A percentile compares a stretch with the other conserved stretches of the same genome.
phyloP scores from a whole-genome alignment of 371 early-diverging fungal genomes.

The Circinella minor region DNA sequence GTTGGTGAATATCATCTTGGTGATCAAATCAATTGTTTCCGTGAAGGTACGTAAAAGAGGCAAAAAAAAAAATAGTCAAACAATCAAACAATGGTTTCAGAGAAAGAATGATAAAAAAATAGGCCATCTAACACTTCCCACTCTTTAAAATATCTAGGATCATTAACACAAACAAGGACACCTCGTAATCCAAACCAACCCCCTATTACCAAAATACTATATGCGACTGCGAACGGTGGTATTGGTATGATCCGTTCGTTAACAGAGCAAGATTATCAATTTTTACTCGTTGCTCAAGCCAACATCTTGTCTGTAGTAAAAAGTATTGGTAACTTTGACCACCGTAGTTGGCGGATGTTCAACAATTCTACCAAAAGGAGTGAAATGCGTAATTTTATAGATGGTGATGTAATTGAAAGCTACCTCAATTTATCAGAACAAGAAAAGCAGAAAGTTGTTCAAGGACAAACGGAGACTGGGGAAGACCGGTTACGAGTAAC shows the following conservation, averaged over 20 bases:
- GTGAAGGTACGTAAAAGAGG: conserved; percentile 47
- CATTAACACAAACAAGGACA: not conserved
- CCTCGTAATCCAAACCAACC: not conserved
- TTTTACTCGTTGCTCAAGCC: conserved; percentile 67
- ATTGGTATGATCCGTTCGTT: conserved; percentile 80
- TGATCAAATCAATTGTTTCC: conserved; percentile 79
- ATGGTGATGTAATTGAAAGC: conserved; percentile 88
- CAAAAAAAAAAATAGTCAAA: not conserved
- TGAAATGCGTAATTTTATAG: conserved; percentile 67
- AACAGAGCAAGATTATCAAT: conserved; percentile 54
- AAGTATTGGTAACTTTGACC: conserved; percentile 65
- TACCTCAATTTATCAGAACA: conserved; percentile 65
- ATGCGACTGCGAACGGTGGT: conserved; percentile 79
- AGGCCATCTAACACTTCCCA: too few relatives aligned
- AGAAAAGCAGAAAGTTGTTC: conserved; percentile 40
- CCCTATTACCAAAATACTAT: conserved; percentile 56
- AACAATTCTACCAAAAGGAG: conserved; percentile 47
- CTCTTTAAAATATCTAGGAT: not conserved
- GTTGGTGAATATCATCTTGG: conserved; percentile 82
- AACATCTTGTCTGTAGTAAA: conserved; percentile 60
- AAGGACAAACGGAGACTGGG: conserved; percentile 9
- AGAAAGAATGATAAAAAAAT: not conserved
- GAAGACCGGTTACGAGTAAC: not conserved
- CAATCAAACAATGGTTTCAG: not conserved
- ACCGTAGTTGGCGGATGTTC: conserved; percentile 71